phyloP scores from a whole-genome alignment of 2,329 filamentous ascomycete species.

The Decorospora gaudefroyi region DNA sequence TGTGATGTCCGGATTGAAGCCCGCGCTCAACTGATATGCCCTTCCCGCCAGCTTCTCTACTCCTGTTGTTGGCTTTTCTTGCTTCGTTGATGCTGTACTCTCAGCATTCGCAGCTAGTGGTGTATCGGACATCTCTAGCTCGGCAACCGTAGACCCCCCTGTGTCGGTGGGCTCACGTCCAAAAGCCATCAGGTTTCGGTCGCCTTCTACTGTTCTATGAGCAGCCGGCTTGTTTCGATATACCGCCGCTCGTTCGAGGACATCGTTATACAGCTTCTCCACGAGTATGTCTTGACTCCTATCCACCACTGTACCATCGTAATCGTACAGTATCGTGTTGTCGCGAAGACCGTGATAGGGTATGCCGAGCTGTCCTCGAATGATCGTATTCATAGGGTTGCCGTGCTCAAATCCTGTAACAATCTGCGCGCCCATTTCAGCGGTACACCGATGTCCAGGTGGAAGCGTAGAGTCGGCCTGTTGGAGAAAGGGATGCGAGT shows the following conservation, averaged over 20 bases:
- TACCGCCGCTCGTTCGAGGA: constrained; percentile 85
- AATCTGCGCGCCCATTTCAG: constrained; percentile 97
- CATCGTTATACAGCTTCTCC: constrained; percentile 92
- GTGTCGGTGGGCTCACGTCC: constrained; percentile 70
- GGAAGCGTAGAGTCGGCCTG: constrained; percentile 59
- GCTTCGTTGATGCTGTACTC: constrained; percentile 40
- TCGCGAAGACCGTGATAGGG: constrained; percentile 81
- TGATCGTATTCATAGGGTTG: constrained; percentile 88
- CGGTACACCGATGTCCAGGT: constrained; percentile 69
- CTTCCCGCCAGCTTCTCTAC: constrained; percentile 69
- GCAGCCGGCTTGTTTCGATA: constrained; percentile 80
- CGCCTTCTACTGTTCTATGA: constrained; percentile 76
- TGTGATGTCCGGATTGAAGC: constrained; percentile 68
- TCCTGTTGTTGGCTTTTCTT: constrained; percentile 56
- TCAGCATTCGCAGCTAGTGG: constrained; percentile 55
- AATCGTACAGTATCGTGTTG: constrained; percentile 87
- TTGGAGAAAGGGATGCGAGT: constrained; percentile 74
- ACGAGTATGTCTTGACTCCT: constrained; percentile 77
- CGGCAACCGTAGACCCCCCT: constrained; percentile 68
- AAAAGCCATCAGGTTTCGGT: constrained; percentile 78
- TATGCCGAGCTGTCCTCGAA: constrained; percentile 86
- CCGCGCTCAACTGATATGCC: constrained; percentile 69
- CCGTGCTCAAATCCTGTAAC: constrained; percentile 96
- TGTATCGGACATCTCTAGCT: constrained; percentile 71
- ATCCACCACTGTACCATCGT: constrained; percentile 76